Percentiles rank a stretch among this genome's conserved stretches.
These are phyloP conservation scores for Populus hybrid DNA, from an alignment of 441 rosid genomes.

Conservation along the genomic window DNA sequence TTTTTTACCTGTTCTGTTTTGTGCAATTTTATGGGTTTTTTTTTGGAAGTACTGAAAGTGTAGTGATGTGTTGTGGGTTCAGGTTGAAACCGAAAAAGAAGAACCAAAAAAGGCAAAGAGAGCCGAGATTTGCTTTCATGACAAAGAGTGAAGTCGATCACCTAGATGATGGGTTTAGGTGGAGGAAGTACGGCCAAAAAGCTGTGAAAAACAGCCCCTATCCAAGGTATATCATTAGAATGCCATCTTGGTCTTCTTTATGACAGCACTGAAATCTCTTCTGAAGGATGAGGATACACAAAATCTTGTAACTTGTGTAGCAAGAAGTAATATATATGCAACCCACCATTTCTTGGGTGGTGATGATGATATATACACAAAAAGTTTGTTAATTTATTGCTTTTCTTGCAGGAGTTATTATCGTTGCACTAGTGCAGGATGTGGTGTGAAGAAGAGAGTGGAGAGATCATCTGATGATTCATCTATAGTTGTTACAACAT, in stretches of 20 bases:
- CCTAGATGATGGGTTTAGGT: slow-evolving; percentile 86
- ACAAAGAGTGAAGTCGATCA: slow-evolving; percentile 93
- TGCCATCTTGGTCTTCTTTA: neutral
- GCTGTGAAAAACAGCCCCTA: slow-evolving; percentile 94
- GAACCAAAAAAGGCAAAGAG: slow-evolving; percentile 74
- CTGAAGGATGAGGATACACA: neutral
- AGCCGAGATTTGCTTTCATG: slow-evolving; percentile 89
- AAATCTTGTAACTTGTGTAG: slow-evolving; percentile 14
- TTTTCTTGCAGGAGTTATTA: slow-evolving; percentile 73
- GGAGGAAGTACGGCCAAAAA: slow-evolving; percentile 98
- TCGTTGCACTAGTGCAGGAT: slow-evolving; percentile 88
- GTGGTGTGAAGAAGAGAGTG: slow-evolving; percentile 97
- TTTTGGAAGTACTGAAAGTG: slow-evolving; percentile 13
- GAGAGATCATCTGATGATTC: slow-evolving; percentile 90
- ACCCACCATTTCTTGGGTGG: neutral
- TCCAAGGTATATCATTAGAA: slow-evolving; percentile 56
- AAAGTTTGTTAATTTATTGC: neutral
- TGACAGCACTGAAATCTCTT: neutral
- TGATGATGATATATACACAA: neutral
- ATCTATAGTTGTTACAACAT: slow-evolving; percentile 77
- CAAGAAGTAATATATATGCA: slow-evolving; percentile 14
- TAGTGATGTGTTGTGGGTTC: slow-evolving; percentile 14
- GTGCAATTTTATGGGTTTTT: neutral
- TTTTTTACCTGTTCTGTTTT: neutral
- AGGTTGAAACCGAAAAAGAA: slow-evolving; percentile 92